A percentile compares a stretch with the other conserved stretches of the same genome.
These are phyloP conservation scores for Fusarium hostae DNA, from an alignment of 2,329 filamentous ascomycete species.

Conservation along the genomic window DNA sequence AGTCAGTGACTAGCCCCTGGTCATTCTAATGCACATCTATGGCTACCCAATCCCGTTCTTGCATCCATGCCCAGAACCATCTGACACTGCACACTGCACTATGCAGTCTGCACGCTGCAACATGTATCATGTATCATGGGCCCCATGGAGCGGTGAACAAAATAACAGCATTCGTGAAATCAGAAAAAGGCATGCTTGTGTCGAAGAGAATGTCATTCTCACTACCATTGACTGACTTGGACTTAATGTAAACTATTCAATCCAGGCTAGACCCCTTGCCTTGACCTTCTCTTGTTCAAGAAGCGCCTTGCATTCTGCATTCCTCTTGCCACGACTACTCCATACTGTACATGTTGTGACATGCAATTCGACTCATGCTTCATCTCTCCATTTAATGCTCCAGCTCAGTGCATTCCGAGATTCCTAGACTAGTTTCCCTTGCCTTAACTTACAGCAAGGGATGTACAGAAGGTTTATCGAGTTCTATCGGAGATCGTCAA, in stretches of 20 bases:
- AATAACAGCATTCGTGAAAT: not conserved
- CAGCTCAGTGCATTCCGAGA: not conserved
- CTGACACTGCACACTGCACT: not conserved
- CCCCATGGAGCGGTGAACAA: slow-evolving; percentile 16
- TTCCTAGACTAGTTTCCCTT: not conserved
- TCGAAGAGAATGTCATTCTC: not conserved
- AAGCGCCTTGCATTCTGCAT: slow-evolving; percentile 18
- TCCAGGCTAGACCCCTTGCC: not conserved
- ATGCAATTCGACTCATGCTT: not conserved
- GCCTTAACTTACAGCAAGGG: not conserved
- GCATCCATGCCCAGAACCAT: not conserved
- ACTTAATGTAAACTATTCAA: not conserved
- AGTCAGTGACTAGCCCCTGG: not conserved
- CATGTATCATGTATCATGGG: not conserved
- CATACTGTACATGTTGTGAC: not conserved
- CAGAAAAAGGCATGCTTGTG: not conserved
- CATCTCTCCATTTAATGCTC: not conserved
- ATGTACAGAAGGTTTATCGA: not conserved
- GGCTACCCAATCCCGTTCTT: not conserved
- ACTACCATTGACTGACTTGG: not conserved
- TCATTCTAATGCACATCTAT: not conserved
- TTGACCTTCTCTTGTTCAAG: slow-evolving; percentile 1
- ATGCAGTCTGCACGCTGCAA: not conserved
- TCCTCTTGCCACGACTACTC: slow-evolving; percentile 17
- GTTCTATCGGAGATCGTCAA: not conserved